Percentiles rank a stretch among this genome's conserved stretches.
These are phyloP conservation scores for Hordeum pubiflorum DNA, from an alignment of 202 grass and related monocot species.

Conservation along the genomic window DNA sequence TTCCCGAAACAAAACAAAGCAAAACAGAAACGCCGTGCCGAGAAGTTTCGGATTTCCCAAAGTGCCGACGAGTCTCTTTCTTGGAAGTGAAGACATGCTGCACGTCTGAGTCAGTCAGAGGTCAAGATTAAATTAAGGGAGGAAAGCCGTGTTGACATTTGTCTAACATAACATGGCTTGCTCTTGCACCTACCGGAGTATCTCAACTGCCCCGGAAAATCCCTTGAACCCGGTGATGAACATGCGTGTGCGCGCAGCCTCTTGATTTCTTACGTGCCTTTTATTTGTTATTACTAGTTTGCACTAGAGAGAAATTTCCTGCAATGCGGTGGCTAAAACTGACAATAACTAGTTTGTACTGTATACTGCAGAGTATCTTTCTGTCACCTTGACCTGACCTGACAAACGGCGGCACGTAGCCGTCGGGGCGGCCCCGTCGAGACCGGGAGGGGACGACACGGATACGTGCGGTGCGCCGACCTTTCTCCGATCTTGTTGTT, in stretches of 20 bases:
- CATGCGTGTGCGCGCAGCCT: background rate
- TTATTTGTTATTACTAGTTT: too few species aligned
- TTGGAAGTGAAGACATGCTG: constrained; percentile 8
- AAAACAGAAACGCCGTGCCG: background rate
- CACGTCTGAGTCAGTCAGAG: background rate
- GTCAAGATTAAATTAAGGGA: background rate
- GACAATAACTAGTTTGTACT: too few species aligned
- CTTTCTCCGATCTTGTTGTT: background rate
- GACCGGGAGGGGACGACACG: background rate
- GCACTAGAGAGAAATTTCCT: too few species aligned
- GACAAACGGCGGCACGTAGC: background rate
- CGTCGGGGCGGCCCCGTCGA: background rate
- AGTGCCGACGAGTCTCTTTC: background rate
- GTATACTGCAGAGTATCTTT: background rate
- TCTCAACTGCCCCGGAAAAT: background rate
- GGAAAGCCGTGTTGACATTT: background rate
- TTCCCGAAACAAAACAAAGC: background rate
- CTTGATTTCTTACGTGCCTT: background rate
- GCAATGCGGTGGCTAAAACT: background rate
- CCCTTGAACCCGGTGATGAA: too few species aligned
- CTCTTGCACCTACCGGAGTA: background rate
- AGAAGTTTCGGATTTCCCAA: background rate
- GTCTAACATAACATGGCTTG: background rate
- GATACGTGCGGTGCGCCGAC: background rate
- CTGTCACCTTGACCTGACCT: background rate